Evolutionary conservation across 495 filamentous ascomycete species (phyloP).

Genomic region (Podospora appendiculata): DNA sequence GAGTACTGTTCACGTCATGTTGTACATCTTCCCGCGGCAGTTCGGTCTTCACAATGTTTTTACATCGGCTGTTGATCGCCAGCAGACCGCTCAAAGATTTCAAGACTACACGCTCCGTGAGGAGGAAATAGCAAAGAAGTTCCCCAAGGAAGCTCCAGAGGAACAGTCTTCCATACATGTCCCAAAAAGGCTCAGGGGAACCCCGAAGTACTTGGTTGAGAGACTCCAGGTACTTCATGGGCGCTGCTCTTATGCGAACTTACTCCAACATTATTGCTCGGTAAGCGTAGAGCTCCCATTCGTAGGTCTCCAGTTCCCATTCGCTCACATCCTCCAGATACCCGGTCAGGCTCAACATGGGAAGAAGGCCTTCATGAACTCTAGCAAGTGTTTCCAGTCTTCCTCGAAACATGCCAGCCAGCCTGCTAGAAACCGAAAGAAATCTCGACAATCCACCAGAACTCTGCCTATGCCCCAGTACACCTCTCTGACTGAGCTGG

Average conservation of each 20-base stretch:
- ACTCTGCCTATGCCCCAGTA: slow-evolving; percentile 5
- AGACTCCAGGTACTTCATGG: slow-evolving; percentile 62
- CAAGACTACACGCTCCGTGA: slow-evolving; percentile 81
- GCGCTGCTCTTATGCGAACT: slow-evolving; percentile 66
- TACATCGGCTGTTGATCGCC: slow-evolving; percentile 53
- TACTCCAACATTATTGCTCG: slow-evolving; percentile 80
- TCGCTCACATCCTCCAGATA: not conserved
- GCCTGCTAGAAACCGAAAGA: slow-evolving; percentile 1
- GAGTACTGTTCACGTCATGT: slow-evolving; percentile 67
- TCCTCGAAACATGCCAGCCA: not conserved
- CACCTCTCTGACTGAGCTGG: slow-evolving; percentile 54
- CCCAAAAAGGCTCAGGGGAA: slow-evolving; percentile 72
- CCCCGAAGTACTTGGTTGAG: slow-evolving; percentile 47
- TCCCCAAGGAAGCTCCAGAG: slow-evolving; percentile 13
- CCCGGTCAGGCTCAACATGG: not conserved
- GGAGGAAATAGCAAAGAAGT: slow-evolving; percentile 57
- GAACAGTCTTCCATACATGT: slow-evolving; percentile 31
- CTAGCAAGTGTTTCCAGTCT: too few relatives aligned
- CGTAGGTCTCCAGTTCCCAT: not conserved
- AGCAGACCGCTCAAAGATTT: slow-evolving; percentile 59
- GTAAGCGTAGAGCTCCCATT: slow-evolving; percentile 13
- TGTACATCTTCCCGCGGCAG: slow-evolving; percentile 89
- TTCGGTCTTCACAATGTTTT: slow-evolving; percentile 92
- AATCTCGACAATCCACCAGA: not conserved
- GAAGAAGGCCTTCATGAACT: too few relatives aligned